A percentile compares a stretch with the other conserved stretches of the same genome.
Conservation (phyloP, 306 rosid species). For the Rosa multiflora region DNA sequence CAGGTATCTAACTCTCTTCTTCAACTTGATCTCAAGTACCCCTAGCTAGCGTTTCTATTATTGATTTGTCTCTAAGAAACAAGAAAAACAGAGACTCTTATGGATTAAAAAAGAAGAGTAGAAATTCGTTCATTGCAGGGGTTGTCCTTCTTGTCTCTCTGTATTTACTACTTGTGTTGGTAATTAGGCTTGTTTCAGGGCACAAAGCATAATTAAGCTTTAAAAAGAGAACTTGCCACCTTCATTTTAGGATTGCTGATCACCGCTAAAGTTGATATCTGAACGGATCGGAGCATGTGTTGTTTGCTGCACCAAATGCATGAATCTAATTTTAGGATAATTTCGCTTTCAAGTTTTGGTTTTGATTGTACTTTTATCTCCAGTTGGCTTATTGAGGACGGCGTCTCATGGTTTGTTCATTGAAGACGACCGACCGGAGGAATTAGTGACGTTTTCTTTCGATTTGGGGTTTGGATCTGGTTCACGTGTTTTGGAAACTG, state of each 20-base stretch:
- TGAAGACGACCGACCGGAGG: background rate
- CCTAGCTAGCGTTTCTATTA: background rate
- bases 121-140: background rate
- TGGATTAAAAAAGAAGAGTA: background rate
- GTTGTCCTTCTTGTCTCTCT: background rate
- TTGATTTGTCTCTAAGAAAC: background rate
- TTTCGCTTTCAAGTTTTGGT: background rate
- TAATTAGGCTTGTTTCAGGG: background rate
- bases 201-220: background rate
- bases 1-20: slow-evolving; percentile 3
- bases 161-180: background rate
- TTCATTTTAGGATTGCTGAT: slow-evolving; percentile 2
- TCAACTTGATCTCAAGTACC: background rate
- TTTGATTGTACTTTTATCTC: slow-evolving; percentile 1
- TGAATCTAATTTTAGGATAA: background rate
- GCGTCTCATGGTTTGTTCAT: slow-evolving; percentile 17
- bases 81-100: too few species aligned
- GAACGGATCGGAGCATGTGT: too few species aligned
- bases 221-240: background rate
- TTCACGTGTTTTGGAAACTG: background rate
- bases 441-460: background rate
- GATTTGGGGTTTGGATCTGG: background rate
- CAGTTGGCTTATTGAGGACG: slow-evolving; percentile 27
- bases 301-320: background rate
- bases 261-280: background rate